Evolutionary conservation across 345 rosid genomes (phyloP).

Genomic region (Dimocarpus longan): DNA sequence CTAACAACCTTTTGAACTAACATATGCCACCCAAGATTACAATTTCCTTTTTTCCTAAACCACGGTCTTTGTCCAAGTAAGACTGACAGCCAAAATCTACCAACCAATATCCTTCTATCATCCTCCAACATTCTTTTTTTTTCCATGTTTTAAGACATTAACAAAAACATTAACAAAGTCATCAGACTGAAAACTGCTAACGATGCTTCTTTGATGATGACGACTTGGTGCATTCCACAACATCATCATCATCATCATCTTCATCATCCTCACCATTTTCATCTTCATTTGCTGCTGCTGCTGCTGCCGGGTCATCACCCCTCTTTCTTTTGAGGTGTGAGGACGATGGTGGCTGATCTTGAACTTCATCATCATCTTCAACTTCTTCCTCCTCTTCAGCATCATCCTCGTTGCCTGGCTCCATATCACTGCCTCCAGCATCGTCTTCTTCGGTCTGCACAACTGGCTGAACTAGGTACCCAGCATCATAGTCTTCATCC

Average conservation of each 20-base stretch:
- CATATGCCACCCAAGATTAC: conserved; percentile 24
- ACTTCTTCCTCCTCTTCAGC: conserved; percentile 55
- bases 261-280: conserved; percentile 3
- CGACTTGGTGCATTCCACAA: conserved; percentile 27
- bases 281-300: conserved; percentile 12
- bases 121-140: conserved; percentile 24
- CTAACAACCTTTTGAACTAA: conserved; percentile 50
- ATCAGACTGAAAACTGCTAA: conserved; percentile 16
- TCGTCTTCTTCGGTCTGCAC: conserved; percentile 51
- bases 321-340: conserved; percentile 63
- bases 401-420: conserved; percentile 48
- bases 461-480: conserved; percentile 66
- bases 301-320: conserved; percentile 25
- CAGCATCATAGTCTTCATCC: conserved; percentile 67
- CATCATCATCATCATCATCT: conserved; percentile 32
- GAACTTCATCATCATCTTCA: conserved; percentile 40
- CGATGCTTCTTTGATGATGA: conserved; percentile 47
- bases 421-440: conserved; percentile 49
- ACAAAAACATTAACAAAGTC: conserved; percentile 9
- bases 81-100: conserved; percentile 26
- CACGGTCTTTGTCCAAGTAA: conserved; percentile 16
- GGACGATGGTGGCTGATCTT: conserved; percentile 39
- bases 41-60: conserved; percentile 27
- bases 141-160: conserved; percentile 20
- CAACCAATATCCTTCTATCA: conserved; percentile 16